Evolutionary conservation across 371 early-diverging fungal genomes (phyloP).

Genomic region (Mucor saturninus): DNA sequence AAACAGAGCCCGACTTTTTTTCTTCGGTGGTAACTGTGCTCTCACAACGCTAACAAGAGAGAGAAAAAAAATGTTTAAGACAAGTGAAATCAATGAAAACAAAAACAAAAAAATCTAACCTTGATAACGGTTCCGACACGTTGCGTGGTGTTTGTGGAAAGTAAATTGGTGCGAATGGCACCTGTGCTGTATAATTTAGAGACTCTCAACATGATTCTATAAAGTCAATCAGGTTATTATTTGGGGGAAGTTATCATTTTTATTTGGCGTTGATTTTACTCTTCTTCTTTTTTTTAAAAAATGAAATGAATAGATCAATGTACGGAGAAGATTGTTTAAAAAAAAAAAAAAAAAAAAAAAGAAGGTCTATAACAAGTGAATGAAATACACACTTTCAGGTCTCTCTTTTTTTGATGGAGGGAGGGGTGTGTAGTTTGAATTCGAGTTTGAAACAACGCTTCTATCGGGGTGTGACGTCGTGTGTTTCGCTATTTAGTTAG

Average conservation of each 20-base stretch:
- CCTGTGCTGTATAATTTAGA: slow-evolving; percentile 30
- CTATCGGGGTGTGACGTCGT: not conserved
- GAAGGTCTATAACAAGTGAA: not conserved
- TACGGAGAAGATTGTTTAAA: not conserved
- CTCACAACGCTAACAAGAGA: slow-evolving; percentile 18
- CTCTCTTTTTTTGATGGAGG: not conserved
- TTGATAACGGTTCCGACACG: slow-evolving; percentile 1
- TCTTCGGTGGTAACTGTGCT: slow-evolving; percentile 19
- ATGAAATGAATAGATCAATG: not conserved
- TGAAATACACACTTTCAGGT: not conserved
- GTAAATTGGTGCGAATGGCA: slow-evolving; percentile 24
- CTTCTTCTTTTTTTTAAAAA: not conserved
- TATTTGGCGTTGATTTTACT: not conserved
- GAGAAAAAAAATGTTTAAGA: not conserved
- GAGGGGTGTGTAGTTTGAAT: slow-evolving; percentile 11
- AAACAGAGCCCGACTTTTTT: slow-evolving; percentile 24
- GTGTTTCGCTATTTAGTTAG: no score
- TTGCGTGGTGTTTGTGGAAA: not conserved
- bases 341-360: not conserved
- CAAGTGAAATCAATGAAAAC: not conserved
- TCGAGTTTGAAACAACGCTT: not conserved
- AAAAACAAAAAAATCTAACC: slow-evolving; percentile 2
- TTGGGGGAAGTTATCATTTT: not conserved
- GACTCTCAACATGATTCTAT: slow-evolving; percentile 34
- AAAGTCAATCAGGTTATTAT: not conserved